phyloP scores from a whole-genome alignment of 2,329 filamentous ascomycete genomes.

The Pyrenophora seminiperda region DNA sequence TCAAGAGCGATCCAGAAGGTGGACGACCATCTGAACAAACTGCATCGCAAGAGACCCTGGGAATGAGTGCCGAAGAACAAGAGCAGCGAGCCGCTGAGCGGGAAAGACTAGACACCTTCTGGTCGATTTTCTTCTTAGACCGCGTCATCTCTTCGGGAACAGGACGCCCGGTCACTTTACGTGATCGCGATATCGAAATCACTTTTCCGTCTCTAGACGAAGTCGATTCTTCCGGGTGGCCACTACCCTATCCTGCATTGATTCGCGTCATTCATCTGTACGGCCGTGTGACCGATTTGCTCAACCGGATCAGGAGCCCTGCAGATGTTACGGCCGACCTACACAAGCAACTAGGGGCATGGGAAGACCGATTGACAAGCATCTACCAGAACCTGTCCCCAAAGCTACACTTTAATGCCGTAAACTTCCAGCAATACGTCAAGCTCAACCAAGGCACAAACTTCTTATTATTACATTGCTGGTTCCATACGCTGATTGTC shows the following conservation, averaged over 20 bases:
- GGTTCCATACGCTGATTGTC: slow-evolving; percentile 87
- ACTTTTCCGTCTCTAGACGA: slow-evolving; percentile 66
- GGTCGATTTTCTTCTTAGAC: slow-evolving; percentile 87
- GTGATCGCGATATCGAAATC: slow-evolving; percentile 84
- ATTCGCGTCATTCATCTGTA: slow-evolving; percentile 86
- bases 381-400: slow-evolving; percentile 76
- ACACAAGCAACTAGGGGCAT: slow-evolving; percentile 71
- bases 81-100: slow-evolving; percentile 73
- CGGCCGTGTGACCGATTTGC: slow-evolving; percentile 78
- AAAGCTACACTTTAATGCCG: slow-evolving; percentile 79
- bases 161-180: slow-evolving; percentile 79
- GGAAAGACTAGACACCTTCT: slow-evolving; percentile 85
- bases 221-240: slow-evolving; percentile 66
- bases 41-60: slow-evolving; percentile 54
- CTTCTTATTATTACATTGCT: slow-evolving; percentile 84
- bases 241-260: slow-evolving; percentile 77
- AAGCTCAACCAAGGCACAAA: slow-evolving; percentile 81
- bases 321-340: slow-evolving; percentile 77
- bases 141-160: slow-evolving; percentile 87
- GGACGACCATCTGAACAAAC: slow-evolving; percentile 52
- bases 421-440: slow-evolving; percentile 85
- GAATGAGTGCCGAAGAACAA: slow-evolving; percentile 42
- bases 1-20: slow-evolving; percentile 49
- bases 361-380: slow-evolving; percentile 78
- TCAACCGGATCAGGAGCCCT: slow-evolving; percentile 78